Conservation (phyloP, 352 stramenopile species). For the Phytopythium helicoides region DNA sequence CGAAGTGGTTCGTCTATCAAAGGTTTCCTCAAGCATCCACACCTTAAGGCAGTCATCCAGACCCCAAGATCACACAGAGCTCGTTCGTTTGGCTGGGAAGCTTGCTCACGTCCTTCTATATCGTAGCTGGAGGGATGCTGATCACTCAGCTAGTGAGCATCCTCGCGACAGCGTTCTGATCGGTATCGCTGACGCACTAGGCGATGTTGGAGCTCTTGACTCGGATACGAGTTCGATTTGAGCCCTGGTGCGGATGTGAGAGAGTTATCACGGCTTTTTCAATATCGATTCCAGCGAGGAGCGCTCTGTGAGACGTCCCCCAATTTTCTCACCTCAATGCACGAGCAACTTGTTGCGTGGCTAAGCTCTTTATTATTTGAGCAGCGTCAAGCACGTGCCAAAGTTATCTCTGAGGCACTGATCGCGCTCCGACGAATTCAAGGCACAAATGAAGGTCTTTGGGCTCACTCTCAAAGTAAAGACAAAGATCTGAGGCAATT, state of each 20-base stretch:
- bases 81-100: conserved; percentile 22
- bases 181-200: conserved; percentile 58
- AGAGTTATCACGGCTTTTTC: conserved; percentile 53
- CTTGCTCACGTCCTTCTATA: conserved; percentile 57
- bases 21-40: conserved; percentile 24
- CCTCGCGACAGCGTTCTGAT: conserved; percentile 9
- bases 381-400: conserved; percentile 17
- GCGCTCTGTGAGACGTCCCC: conserved; percentile 50
- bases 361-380: conserved; percentile 77
- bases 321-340: conserved; percentile 46
- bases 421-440: conserved; percentile 52
- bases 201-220: conserved; percentile 64
- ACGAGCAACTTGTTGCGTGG: conserved; percentile 56
- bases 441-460: conserved; percentile 29
- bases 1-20: conserved; percentile 22
- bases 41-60: conserved; percentile 14
- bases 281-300: conserved; percentile 51
- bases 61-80: conserved; percentile 10
- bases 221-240: conserved; percentile 53
- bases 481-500: conserved; percentile 68
- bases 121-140: conserved; percentile 29
- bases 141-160: conserved; percentile 8
- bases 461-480: conserved; percentile 40
- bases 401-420: conserved; percentile 42
- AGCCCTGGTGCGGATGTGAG: conserved; percentile 44